These are phyloP conservation scores for Kandelia obovata DNA, from an alignment of 345 rosid species.

Conservation along the genomic window DNA sequence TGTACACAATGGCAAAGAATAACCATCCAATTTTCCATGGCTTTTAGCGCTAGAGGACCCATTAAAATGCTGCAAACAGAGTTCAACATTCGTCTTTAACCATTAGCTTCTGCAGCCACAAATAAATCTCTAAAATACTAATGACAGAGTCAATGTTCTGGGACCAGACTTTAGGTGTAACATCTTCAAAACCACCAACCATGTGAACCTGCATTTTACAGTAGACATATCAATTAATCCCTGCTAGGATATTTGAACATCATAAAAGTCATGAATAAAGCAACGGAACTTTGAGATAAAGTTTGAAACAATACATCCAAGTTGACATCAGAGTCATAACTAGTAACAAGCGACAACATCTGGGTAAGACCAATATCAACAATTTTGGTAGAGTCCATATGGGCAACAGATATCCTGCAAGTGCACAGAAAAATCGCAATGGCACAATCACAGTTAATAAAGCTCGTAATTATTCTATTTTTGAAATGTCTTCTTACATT, in stretches of 20 bases:
- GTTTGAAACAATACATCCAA: constrained; percentile 55
- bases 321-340: constrained; percentile 34
- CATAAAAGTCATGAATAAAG: neutral
- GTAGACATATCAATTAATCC: neutral
- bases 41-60: constrained; percentile 21
- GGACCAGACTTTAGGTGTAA: constrained; percentile 46
- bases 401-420: constrained; percentile 84
- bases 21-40: constrained; percentile 38
- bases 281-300: neutral
- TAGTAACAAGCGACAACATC: constrained; percentile 55
- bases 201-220: constrained; percentile 67
- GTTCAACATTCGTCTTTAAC: constrained; percentile 28
- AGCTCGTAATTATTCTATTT: neutral
- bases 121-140: constrained; percentile 19
- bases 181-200: constrained; percentile 80
- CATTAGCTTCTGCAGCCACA: constrained; percentile 15
- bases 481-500: constrained; percentile 46
- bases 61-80: constrained; percentile 51
- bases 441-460: neutral
- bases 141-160: constrained; percentile 18
- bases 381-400: constrained; percentile 60
- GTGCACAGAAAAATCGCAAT: constrained; percentile 8
- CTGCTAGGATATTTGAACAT: neutral
- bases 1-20: constrained; percentile 64
- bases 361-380: constrained; percentile 68